Evolutionary conservation across 805 yeast genomes (phyloP), one percentile per base, ranked within the genome.

Genomic region (Yamadazyma kitorensis): DNA sequence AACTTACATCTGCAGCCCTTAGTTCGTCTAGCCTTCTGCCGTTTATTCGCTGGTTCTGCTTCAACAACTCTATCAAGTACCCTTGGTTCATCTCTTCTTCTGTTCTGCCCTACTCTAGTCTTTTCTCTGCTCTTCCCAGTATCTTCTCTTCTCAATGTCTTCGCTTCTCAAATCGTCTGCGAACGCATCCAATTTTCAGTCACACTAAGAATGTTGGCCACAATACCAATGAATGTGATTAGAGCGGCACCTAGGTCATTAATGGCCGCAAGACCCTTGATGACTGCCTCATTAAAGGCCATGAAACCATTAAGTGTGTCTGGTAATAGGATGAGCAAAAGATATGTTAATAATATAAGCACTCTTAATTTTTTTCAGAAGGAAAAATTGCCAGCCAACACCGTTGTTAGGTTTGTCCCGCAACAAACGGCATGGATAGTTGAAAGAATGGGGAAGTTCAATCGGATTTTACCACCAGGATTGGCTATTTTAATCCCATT

Each of bases 391-490:
- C 94, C 94, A n/a, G 64, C 86, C 12, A 84, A 84, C 57, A 84
- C 93, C 2, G 57, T 83, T 4, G 58, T 84, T 24, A 68, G 85
- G 47, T 86, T 86, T 55, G 95, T 86, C 11, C 95, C 95, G 2
- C 95, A 86, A 55, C 94, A 86, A 58, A 81, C 86, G 14, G 95
- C 95, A 3, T 86, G 93, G 88, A 77, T 86, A 13, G 95, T 86
- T 13, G 95, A 86, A 58, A 68, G 95, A 43, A 86, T 86, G 95
- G 95, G 95, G 20, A 82, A 82, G 54, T 86, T 84, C 65, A 72
- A 79, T 54, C 60, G 71, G 11, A 60, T 65, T 24, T 68, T 86
- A 40, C 72, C 77, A 24, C 95, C 95, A 0, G 95, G 95, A 10
- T 63, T 85, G 23, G 87, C 93, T 2, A 55, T 86, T 18, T 60